Evolutionary conservation across 1,139 yeast genomes (phyloP), one percentile per base, ranked within the genome.

Genomic region (Lodderomyces beijingensis): DNA sequence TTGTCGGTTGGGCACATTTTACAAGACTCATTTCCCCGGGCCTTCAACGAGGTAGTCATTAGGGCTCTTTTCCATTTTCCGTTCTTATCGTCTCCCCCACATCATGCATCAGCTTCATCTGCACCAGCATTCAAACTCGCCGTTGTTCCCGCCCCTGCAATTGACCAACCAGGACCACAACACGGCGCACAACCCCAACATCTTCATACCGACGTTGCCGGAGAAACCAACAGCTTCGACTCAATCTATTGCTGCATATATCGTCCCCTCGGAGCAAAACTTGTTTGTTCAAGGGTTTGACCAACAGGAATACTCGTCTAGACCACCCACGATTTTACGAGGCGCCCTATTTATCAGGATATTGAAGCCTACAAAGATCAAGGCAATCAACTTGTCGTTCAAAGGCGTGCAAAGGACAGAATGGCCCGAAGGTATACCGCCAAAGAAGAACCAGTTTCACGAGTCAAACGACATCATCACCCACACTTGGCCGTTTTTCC

Each of bases 401-500:
- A 72, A 74, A 41, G 98, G 97, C 2, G 55, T 60, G 2, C 76
- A 86, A 28, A 66, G 85, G 42, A 91, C 98, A 0, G 96, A 91
- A 43, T 91, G 98, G 97, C 98, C 97, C 3, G 98, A 93, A 50
- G 98, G 96, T 1, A 88, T 89, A 17, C 98, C 98, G 0, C 96
- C 97, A 0, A 86, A 84, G 51, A 77, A 78, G 47, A 65, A 66
- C 16, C 81, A 77, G 16, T 79, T 75, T 40, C 54, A 57, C 18
- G 98, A 91, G 49, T 55, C 70, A 16, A 75, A 73, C 41, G 84
- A 77, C 38, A 55, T 89, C 10, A 70, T 86, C 22, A 73, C 76
- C 36, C 97, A 91, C 51, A 79, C 86, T 4, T 91, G 98, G 98
- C 94, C 95, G 1, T 88, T 91, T 53, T 91, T 79, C 62, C 57